These are phyloP conservation scores for Fusarium siculi DNA, from an alignment of 2,329 filamentous ascomycete genomes.

Conservation along the genomic window DNA sequence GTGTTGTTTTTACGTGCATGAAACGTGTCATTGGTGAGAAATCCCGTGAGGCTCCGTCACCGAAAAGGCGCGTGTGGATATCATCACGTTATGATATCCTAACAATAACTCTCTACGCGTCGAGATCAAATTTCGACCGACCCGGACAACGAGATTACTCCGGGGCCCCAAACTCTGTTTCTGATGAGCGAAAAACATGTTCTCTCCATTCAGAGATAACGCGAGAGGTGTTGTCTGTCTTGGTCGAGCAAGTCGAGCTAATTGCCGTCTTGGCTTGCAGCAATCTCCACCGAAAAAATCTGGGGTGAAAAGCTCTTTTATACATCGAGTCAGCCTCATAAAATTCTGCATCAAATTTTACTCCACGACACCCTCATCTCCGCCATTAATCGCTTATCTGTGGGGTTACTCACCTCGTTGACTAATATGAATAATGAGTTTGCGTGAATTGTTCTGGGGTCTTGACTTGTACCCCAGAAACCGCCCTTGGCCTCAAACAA, in stretches of 20 bases:
- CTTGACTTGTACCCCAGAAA: slow-evolving; percentile 8
- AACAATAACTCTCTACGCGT: slow-evolving; percentile 24
- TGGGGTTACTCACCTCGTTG: slow-evolving; percentile 24
- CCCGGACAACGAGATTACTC: slow-evolving; percentile 28
- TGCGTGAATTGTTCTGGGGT: not conserved
- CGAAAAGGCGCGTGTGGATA: slow-evolving; percentile 17
- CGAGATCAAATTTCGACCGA: not conserved
- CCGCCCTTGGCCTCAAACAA: not conserved
- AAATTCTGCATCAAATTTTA: not conserved
- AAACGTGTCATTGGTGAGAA: slow-evolving; percentile 28
- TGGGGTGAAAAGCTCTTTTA: slow-evolving; percentile 2
- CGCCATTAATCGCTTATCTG: slow-evolving; percentile 31
- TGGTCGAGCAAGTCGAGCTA: not conserved
- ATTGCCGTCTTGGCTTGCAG: not conserved
- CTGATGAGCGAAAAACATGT: not conserved
- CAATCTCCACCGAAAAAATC: not conserved
- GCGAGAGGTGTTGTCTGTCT: not conserved
- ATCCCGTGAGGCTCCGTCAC: slow-evolving; percentile 2
- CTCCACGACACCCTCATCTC: slow-evolving; percentile 6
- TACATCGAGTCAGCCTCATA: not conserved
- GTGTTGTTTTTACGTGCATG: slow-evolving; percentile 28
- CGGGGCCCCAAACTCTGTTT: slow-evolving; percentile 21
- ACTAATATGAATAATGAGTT: slow-evolving; percentile 29
- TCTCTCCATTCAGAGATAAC: not conserved
- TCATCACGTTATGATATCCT: slow-evolving; percentile 38